Percentiles rank a stretch among this genome's conserved stretches.
phyloP scores from a whole-genome alignment of 2,329 filamentous ascomycete genomes.

The Aureobasidium musti region DNA sequence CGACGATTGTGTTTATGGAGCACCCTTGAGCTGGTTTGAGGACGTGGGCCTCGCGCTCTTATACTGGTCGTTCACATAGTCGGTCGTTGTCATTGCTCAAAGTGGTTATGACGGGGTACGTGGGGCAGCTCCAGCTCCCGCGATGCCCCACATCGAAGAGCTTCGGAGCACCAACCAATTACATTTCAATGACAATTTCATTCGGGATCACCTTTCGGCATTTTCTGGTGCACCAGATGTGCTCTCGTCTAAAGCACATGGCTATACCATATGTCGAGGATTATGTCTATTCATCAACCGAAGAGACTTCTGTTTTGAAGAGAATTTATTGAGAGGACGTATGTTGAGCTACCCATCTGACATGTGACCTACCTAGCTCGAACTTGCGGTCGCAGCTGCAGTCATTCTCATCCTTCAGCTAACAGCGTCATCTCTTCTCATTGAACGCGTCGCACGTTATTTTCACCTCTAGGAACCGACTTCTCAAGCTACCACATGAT shows the following conservation, averaged over 20 bases:
- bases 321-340: too few relatives aligned
- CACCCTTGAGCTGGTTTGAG: neutral
- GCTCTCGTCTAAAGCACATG: neutral
- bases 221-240: neutral
- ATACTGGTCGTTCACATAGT: neutral
- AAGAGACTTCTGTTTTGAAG: too few relatives aligned
- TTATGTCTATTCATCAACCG: neutral
- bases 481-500: neutral
- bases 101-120: slow-evolving; percentile 3
- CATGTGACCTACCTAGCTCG: neutral
- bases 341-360: neutral
- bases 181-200: neutral
- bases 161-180: slow-evolving; percentile 15
- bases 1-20: too few relatives aligned
- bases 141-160: neutral
- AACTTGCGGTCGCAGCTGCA: neutral
- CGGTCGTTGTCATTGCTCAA: neutral
- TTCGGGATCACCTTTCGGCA: neutral
- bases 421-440: neutral
- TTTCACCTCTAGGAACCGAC: neutral
- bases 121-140: slow-evolving; percentile 4
- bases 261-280: neutral
- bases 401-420: neutral
- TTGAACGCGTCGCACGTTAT: neutral
- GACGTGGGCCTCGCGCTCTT: neutral